Conservation (phyloP, 2,329 filamentous ascomycete genomes). For the Fusarium anthophilum region DNA sequence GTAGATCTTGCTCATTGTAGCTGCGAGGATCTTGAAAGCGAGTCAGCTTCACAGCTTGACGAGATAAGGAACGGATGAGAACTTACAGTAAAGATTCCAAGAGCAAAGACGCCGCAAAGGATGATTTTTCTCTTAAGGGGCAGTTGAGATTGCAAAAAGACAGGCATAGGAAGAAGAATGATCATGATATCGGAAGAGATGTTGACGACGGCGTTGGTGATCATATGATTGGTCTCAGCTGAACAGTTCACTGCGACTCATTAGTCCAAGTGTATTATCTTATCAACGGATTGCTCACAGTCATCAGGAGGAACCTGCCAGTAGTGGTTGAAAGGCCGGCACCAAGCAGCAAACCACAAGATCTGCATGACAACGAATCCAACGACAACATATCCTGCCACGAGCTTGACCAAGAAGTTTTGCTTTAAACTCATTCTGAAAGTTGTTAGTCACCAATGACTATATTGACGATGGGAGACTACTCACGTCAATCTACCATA, state of each 20-base stretch:
- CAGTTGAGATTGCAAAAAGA: slow-evolving; percentile 59
- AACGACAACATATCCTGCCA: slow-evolving; percentile 54
- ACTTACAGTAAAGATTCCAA: slow-evolving; percentile 56
- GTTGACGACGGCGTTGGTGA: slow-evolving; percentile 66
- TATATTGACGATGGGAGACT: neutral
- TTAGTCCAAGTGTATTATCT: neutral
- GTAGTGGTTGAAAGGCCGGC: slow-evolving; percentile 60
- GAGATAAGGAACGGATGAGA: accelerated
- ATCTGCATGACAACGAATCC: slow-evolving; percentile 60
- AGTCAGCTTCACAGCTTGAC: neutral
- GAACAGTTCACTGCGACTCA: slow-evolving; percentile 52
- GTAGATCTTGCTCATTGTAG: slow-evolving; percentile 52
- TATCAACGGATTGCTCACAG: slow-evolving; percentile 39
- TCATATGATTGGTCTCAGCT: slow-evolving; percentile 63
- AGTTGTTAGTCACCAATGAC: accelerated
- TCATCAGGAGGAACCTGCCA: slow-evolving; percentile 59
- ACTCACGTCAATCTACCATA: slow-evolving; percentile 61
- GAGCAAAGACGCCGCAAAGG: slow-evolving; percentile 55
- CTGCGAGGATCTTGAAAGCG: slow-evolving; percentile 32
- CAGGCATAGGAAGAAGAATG: slow-evolving; percentile 63
- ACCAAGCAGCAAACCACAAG: slow-evolving; percentile 60
- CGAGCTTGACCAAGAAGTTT: slow-evolving; percentile 55
- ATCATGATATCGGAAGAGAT: slow-evolving; percentile 68
- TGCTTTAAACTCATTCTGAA: slow-evolving; percentile 54
- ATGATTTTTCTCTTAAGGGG: slow-evolving; percentile 60